Percentiles rank a stretch among this genome's conserved stretches.
These are phyloP conservation scores for Bolboschoenoplectus hybrid DNA, from an alignment of 202 grass and related monocot genomes.

Conservation along the genomic window DNA sequence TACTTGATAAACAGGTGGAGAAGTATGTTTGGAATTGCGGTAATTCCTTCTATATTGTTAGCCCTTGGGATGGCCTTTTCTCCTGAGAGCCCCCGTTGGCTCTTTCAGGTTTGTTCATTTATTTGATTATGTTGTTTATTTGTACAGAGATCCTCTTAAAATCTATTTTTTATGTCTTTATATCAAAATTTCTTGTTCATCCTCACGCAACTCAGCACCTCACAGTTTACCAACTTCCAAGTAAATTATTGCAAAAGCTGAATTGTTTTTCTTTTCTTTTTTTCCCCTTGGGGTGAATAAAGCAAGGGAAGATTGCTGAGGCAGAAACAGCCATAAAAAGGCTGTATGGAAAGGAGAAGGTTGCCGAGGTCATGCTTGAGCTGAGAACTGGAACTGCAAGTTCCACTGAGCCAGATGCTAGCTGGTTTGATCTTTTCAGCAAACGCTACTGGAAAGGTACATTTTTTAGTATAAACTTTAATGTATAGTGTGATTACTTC, in stretches of 20 bases:
- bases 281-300: slow-evolving; percentile 32
- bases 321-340: slow-evolving; percentile 93
- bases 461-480: slow-evolving; percentile 20
- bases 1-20: slow-evolving; percentile 76
- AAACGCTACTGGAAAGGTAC: slow-evolving; percentile 97
- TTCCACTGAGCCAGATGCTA: slow-evolving; percentile 84
- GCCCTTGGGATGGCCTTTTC: slow-evolving; percentile 89
- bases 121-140: background rate
- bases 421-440: slow-evolving; percentile 96
- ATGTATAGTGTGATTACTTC: background rate
- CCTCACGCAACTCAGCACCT: too few relatives aligned
- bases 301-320: slow-evolving; percentile 94
- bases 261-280: slow-evolving; percentile 24
- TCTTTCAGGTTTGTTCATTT: slow-evolving; percentile 77
- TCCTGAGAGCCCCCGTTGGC: slow-evolving; percentile 94
- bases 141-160: too few relatives aligned
- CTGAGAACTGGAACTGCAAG: slow-evolving; percentile 68
- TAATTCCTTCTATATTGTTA: slow-evolving; percentile 82
- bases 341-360: slow-evolving; percentile 88
- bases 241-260: background rate
- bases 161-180: too few relatives aligned
- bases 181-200: too few relatives aligned
- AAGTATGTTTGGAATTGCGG: slow-evolving; percentile 83
- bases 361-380: slow-evolving; percentile 87
- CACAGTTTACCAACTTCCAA: background rate